Base-by-base conservation (phyloP, 148 eudicot species). In the Pouteria glomerata region DNA sequence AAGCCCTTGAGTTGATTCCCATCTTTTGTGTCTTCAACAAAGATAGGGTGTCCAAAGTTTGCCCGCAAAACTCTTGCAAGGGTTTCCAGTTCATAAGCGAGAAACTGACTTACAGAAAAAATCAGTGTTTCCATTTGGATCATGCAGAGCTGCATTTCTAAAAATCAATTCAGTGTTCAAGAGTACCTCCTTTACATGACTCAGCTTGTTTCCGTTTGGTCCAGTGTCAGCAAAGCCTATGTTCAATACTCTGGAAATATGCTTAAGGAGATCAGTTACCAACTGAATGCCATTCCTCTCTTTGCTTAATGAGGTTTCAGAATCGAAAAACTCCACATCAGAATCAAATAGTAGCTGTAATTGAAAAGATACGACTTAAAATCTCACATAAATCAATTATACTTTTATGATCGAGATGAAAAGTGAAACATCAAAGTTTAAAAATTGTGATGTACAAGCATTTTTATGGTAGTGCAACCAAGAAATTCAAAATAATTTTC, bases 101-200 rank as follows among this genome's bases (percentile, higher is more conserved):
- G 84, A 74, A 91, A 86, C 19, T 82, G 81, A 70, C 83, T 82
- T n/a, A 89, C n/a, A 4, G 88, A n/a, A 84, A 75, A 82, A 91
- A 67, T 76, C 83, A 10, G 75, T 65, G 39, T 60, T 75, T 71
- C 63, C 72, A 24, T 63, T 50, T 21, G 87, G 52, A 57, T 45
- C 44, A 5, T 29, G 77, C 8, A 18, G 47, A 68, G 70, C 52
- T 57, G 74, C 72, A 63, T 71, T 81, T 60, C 83, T 86, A 55
- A 86, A 83, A 19, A 82, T 34, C 73, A 94, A 76, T 73, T 89
- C 98, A 2, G 84, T 55, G 34, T 84, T 81, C 71, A 88, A 73
- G 65, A 94, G 69, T 39, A 89, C 84, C 68, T 87, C 89, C 67
- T 80, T 81, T 19, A 84, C 82, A 58, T 82, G 80, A 41, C 59